These are phyloP conservation scores for Metschnikowia henanensis DNA, from an alignment of 805 yeast species.

Conservation along the genomic window DNA sequence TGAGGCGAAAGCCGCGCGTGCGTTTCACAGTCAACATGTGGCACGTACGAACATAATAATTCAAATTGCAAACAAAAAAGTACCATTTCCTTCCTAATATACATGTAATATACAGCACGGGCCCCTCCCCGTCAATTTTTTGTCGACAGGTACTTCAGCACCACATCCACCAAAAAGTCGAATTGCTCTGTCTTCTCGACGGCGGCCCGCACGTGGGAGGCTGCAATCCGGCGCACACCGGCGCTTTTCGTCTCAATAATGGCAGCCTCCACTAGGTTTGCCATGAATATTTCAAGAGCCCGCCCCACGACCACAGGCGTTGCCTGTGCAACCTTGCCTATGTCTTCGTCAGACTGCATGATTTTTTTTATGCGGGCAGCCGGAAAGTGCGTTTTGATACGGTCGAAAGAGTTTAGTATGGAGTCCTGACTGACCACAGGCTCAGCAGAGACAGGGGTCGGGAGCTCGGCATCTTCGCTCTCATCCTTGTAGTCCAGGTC, in stretches of 20 bases:
- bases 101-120: constrained; percentile 18
- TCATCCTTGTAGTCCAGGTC: constrained; percentile 7
- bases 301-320: constrained; percentile 98
- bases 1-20: no score
- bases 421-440: constrained; percentile 31
- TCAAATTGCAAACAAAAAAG: neutral
- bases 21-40: no score
- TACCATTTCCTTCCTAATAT: constrained; percentile 14
- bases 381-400: constrained; percentile 80
- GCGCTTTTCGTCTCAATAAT: constrained; percentile 71
- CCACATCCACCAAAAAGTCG: constrained; percentile 84
- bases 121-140: constrained; percentile 16
- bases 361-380: constrained; percentile 93
- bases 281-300: constrained; percentile 89
- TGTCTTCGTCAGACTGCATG: constrained; percentile 98
- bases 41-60: no score
- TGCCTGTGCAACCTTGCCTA: constrained; percentile 98
- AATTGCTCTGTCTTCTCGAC: constrained; percentile 85
- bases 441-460: neutral
- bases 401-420: constrained; percentile 39
- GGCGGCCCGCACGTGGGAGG: constrained; percentile 81
- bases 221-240: constrained; percentile 79
- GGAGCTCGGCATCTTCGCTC: neutral
- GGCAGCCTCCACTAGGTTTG: constrained; percentile 83
- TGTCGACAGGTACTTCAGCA: constrained; percentile 56